Evolutionary conservation across 129 eudicot genomes (phyloP).

Genomic region (Dittrichia graveolens): DNA sequence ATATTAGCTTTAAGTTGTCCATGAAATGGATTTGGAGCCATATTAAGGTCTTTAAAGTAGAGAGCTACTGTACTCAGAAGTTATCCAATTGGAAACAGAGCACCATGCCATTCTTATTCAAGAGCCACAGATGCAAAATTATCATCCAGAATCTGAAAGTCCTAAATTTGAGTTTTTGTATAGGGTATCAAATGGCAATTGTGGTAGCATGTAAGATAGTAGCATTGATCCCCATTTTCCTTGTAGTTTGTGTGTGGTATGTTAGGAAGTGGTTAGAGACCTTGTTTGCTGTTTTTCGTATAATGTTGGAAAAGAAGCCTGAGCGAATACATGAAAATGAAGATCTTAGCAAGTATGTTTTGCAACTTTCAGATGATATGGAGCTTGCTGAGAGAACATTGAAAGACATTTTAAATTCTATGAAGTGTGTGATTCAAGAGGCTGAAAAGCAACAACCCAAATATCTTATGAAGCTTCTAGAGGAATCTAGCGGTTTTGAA

Average conservation of each 20-base stretch:
- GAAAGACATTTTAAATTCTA: neutral
- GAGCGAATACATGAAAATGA: neutral
- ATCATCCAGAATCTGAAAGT: neutral
- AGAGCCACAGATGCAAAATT: neutral
- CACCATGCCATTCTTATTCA: neutral
- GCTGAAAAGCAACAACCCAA: slow-evolving; percentile 13
- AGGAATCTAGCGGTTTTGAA: neutral
- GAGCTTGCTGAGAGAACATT: slow-evolving; percentile 2
- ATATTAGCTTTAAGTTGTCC: slow-evolving; percentile 8
- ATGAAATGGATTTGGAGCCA: neutral
- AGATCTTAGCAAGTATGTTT: slow-evolving; percentile 3
- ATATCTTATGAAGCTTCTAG: slow-evolving; percentile 14
- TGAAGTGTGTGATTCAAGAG: neutral
- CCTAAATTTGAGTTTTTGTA: neutral
- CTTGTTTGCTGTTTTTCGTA: neutral
- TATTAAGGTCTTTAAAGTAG: slow-evolving; percentile 9
- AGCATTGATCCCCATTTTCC: neutral
- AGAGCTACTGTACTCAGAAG: neutral
- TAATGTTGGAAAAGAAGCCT: neutral
- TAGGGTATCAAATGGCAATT: neutral
- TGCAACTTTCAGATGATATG: slow-evolving; percentile 10
- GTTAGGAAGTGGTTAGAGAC: neutral
- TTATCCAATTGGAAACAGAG: slow-evolving; percentile 10
- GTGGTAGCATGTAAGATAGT: slow-evolving; percentile 6
- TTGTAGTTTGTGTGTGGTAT: neutral